A percentile compares a stretch with the other conserved stretches of the same genome.
These are phyloP conservation scores for Spinacia oleracea DNA, from an alignment of 179 eudicot genomes.

Conservation along the genomic window DNA sequence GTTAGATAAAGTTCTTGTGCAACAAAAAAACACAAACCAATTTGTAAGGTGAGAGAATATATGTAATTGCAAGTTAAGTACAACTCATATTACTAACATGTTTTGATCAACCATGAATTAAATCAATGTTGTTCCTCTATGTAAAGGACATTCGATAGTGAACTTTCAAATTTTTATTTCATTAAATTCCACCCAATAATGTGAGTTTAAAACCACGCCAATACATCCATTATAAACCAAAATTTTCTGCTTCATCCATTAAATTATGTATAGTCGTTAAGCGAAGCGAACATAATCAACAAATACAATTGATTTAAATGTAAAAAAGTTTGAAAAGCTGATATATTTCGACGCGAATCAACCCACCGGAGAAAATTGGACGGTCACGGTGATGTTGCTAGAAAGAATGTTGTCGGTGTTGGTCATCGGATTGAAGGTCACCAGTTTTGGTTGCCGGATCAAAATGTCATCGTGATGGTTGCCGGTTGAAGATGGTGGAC, in stretches of 20 bases:
- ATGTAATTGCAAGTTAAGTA: slow-evolving; percentile 59
- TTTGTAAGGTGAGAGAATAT: slow-evolving; percentile 80
- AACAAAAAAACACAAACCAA: slow-evolving; percentile 97
- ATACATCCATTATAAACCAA: background rate
- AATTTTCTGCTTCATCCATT: background rate
- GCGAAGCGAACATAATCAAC: too few species aligned
- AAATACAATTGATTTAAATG: background rate
- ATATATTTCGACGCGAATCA: too few species aligned
- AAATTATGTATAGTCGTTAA: background rate
- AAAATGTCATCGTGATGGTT: too few species aligned
- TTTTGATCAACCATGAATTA: background rate
- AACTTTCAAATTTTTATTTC: background rate
- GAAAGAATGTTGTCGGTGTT: too few species aligned
- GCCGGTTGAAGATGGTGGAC: too few species aligned
- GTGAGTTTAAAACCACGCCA: background rate
- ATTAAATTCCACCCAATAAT: background rate
- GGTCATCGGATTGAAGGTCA: too few species aligned
- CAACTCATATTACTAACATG: slow-evolving; percentile 5
- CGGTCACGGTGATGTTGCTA: too few species aligned
- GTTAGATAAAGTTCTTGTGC: slow-evolving; percentile 82
- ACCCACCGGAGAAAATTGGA: too few species aligned
- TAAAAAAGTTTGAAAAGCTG: background rate
- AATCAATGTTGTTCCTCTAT: background rate
- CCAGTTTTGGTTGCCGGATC: too few species aligned
- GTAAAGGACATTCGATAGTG: background rate